A percentile compares a stretch with the other conserved stretches of the same genome.
phyloP scores from a whole-genome alignment of 2,329 filamentous ascomycete genomes.

The Hypoxylon rubiginosum region DNA sequence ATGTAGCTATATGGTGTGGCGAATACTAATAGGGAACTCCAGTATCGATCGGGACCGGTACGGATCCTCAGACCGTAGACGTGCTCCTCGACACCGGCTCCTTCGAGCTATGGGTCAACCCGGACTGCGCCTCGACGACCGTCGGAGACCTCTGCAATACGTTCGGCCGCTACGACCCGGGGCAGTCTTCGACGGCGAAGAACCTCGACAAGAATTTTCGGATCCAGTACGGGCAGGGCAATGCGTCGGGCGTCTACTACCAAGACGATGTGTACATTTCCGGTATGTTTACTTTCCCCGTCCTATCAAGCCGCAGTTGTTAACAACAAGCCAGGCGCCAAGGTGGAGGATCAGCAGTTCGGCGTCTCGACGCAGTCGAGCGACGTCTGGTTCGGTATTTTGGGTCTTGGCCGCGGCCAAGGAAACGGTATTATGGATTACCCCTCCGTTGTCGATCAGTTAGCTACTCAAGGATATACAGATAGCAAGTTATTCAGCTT shows the following conservation, averaged over 20 bases:
- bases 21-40: slow-evolving; percentile 26
- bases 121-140: slow-evolving; percentile 57
- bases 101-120: slow-evolving; percentile 69
- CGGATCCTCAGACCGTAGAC: slow-evolving; percentile 58
- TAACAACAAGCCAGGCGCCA: slow-evolving; percentile 47
- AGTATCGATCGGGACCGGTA: slow-evolving; percentile 60
- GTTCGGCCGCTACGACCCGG: slow-evolving; percentile 61
- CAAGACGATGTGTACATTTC: slow-evolving; percentile 62
- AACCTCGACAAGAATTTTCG: slow-evolving; percentile 55
- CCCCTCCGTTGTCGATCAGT: slow-evolving; percentile 65
- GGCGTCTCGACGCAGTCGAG: slow-evolving; percentile 61
- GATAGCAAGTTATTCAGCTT: slow-evolving; percentile 65
- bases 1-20: background rate
- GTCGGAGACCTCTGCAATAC: slow-evolving; percentile 55
- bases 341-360: slow-evolving; percentile 63
- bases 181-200: slow-evolving; percentile 57
- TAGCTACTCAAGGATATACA: slow-evolving; percentile 62
- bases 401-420: slow-evolving; percentile 63
- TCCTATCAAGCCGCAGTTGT: background rate
- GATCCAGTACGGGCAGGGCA: slow-evolving; percentile 56
- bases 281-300: slow-evolving; percentile 45
- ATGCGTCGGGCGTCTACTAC: slow-evolving; percentile 60
- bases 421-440: slow-evolving; percentile 61
- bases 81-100: slow-evolving; percentile 67
- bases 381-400: slow-evolving; percentile 65